Evolutionary conservation across 768 basidiomycete genomes (phyloP).

Genomic region (Collybia nuda): DNA sequence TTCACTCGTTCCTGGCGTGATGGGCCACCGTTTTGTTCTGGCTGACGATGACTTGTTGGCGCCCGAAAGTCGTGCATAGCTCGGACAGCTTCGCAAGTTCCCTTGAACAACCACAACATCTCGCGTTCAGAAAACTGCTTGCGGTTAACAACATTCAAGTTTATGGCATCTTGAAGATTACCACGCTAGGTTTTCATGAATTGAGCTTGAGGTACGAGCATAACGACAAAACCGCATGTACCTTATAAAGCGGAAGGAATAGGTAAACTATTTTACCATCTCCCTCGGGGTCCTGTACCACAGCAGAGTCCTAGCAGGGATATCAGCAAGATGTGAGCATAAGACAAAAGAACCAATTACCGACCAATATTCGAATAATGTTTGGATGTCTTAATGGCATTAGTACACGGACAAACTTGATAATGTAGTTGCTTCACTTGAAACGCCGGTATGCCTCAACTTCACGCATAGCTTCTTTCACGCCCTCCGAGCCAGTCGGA

Average conservation of each 20-base stretch:
- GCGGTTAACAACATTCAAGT: slow-evolving; percentile 78
- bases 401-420: background rate
- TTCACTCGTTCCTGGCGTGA: slow-evolving; percentile 26
- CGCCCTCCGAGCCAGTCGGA: slow-evolving; percentile 83
- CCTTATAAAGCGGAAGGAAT: slow-evolving; percentile 92
- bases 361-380: slow-evolving; percentile 90
- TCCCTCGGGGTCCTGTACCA: slow-evolving; percentile 90
- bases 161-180: slow-evolving; percentile 95
- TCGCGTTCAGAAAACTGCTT: slow-evolving; percentile 85
- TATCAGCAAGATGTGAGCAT: slow-evolving; percentile 8
- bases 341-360: slow-evolving; percentile 13
- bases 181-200: slow-evolving; percentile 56
- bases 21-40: slow-evolving; percentile 10
- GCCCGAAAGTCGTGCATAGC: slow-evolving; percentile 92
- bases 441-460: slow-evolving; percentile 94
- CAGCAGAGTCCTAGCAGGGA: slow-evolving; percentile 76
- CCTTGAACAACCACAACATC: slow-evolving; percentile 88
- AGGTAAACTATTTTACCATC: slow-evolving; percentile 96
- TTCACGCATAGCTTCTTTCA: slow-evolving; percentile 87
- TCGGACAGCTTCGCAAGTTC: slow-evolving; percentile 89
- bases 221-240: slow-evolving; percentile 23
- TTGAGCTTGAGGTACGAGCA: background rate
- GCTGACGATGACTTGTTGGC: slow-evolving; percentile 35
- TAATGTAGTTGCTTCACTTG: slow-evolving; percentile 55
- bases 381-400: slow-evolving; percentile 74